These are phyloP conservation scores for Microbotryomycetes sp. DNA, from an alignment of 1,284 basidiomycete genomes.

Conservation along the genomic window DNA sequence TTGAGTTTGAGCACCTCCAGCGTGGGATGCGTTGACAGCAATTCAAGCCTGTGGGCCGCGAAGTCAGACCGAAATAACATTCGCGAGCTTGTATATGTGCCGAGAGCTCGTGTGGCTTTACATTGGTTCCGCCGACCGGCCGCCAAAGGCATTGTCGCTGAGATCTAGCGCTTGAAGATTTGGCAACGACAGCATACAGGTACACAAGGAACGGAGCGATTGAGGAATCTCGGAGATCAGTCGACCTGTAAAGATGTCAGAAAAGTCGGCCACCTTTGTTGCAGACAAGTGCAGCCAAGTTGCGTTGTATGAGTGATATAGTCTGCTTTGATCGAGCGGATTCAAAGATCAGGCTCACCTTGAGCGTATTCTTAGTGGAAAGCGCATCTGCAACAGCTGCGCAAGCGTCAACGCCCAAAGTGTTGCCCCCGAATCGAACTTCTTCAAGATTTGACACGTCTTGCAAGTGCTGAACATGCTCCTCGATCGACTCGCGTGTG, in stretches of 20 bases:
- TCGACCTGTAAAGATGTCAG: slow-evolving; percentile 96
- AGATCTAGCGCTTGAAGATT: slow-evolving; percentile 82
- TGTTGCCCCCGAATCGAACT: slow-evolving; percentile 91
- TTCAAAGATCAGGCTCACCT: slow-evolving; percentile 51
- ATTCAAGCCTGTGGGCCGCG: slow-evolving; percentile 26
- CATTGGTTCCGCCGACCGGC: slow-evolving; percentile 89
- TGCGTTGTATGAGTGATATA: not conserved
- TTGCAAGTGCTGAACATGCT: slow-evolving; percentile 63
- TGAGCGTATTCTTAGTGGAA: slow-evolving; percentile 60
- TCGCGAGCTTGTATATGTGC: not conserved
- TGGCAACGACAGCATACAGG: slow-evolving; percentile 71
- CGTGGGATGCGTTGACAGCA: slow-evolving; percentile 64
- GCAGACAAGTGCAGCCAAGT: slow-evolving; percentile 1
- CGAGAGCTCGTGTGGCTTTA: slow-evolving; percentile 58
- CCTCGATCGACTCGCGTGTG: slow-evolving; percentile 68
- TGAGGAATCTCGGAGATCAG: slow-evolving; percentile 91
- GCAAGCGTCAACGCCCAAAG: slow-evolving; percentile 89
- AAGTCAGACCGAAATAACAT: not conserved
- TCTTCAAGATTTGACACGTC: slow-evolving; percentile 59
- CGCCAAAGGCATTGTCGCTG: slow-evolving; percentile 95
- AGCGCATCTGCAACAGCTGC: slow-evolving; percentile 76
- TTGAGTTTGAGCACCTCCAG: slow-evolving; percentile 82
- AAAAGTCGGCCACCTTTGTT: slow-evolving; percentile 80
- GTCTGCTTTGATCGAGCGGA: no score
- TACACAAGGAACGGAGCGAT: slow-evolving; percentile 80